phyloP scores from a whole-genome alignment of 805 yeast species.

The Saturnispora sanitii region DNA sequence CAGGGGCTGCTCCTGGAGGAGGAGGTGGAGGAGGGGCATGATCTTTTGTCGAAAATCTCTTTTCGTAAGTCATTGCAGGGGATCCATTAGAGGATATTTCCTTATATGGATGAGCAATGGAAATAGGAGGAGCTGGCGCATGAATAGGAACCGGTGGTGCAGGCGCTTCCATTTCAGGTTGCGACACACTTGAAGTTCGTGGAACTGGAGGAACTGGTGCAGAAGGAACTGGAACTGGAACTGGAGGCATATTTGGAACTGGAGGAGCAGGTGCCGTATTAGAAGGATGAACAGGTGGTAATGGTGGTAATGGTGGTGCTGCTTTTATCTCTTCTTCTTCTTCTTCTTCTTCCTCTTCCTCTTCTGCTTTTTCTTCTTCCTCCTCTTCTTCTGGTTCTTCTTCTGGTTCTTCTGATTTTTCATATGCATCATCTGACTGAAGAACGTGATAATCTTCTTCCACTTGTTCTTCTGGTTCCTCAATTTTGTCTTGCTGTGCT shows the following conservation, averaged over 20 bases:
- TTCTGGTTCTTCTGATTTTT: neutral
- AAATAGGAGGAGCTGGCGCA: neutral
- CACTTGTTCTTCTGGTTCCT: neutral
- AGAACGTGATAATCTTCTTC: neutral
- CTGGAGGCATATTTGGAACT: neutral
- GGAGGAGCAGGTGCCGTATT: neutral
- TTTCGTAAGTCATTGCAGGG: conserved; percentile 4
- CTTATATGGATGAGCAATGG: neutral
- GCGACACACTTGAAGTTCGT: too few relatives aligned
- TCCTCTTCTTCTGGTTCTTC: conserved; percentile 7
- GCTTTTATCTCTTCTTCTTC: neutral
- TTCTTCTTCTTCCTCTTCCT: neutral
- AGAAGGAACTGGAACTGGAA: neutral
- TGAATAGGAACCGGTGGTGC: conserved; percentile 9
- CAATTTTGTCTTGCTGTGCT: conserved; percentile 5
- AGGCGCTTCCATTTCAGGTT: conserved; percentile 6
- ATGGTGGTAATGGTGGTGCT: neutral
- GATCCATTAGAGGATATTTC: neutral
- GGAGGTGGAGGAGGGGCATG: conserved; percentile 14
- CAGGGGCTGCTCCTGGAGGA: conserved; percentile 16
- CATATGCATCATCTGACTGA: neutral
- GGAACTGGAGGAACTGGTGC: conserved; percentile 7
- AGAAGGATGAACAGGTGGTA: conserved; percentile 3
- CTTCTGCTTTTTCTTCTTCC: neutral
- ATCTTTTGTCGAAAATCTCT: conserved; percentile 5